A percentile compares a stretch with the other conserved stretches of the same genome.
Evolutionary conservation across 2,329 filamentous ascomycete genomes (phyloP).

Genomic region (Fusarium fracticaudum): DNA sequence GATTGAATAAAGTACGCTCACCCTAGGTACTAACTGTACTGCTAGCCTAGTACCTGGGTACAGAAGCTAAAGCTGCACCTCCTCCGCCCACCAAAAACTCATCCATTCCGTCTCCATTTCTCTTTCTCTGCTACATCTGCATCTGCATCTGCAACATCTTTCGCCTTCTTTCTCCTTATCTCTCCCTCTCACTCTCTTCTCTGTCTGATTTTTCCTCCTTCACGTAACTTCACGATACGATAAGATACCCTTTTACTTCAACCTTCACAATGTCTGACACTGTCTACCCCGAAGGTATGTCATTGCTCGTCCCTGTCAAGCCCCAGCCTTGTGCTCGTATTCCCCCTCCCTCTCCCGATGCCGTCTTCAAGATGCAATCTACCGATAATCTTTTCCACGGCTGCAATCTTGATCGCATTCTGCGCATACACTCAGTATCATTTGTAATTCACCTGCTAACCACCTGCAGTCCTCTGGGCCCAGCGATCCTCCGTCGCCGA

Average conservation of each 20-base stretch:
- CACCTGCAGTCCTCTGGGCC: conserved; percentile 85
- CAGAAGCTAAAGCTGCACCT: conserved; percentile 39
- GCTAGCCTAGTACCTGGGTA: conserved; percentile 2
- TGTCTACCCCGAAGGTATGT: conserved; percentile 53
- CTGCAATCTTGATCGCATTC: conserved; percentile 1
- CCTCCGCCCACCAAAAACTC: conserved; percentile 42
- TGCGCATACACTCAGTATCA: neutral
- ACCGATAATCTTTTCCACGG: neutral
- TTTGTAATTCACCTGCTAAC: conserved; percentile 6
- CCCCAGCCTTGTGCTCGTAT: conserved; percentile 17
- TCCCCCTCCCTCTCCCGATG: conserved; percentile 5
- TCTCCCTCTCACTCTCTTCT: conserved; percentile 8
- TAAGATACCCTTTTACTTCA: conserved; percentile 40
- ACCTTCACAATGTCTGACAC: conserved; percentile 39
- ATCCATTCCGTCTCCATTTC: conserved; percentile 31
- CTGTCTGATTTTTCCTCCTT: conserved; percentile 18
- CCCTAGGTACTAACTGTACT: neutral
- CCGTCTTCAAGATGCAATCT: neutral
- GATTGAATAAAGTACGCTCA: neutral
- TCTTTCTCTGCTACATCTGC: conserved; percentile 20
- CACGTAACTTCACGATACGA: conserved; percentile 31
- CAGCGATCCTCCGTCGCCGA: conserved; percentile 90
- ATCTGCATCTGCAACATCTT: conserved; percentile 35
- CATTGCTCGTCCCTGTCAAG: neutral
- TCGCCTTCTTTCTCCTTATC: conserved; percentile 14